Evolutionary conservation across 2,329 filamentous ascomycete genomes (phyloP).

Genomic region (Aspergillus sp.): DNA sequence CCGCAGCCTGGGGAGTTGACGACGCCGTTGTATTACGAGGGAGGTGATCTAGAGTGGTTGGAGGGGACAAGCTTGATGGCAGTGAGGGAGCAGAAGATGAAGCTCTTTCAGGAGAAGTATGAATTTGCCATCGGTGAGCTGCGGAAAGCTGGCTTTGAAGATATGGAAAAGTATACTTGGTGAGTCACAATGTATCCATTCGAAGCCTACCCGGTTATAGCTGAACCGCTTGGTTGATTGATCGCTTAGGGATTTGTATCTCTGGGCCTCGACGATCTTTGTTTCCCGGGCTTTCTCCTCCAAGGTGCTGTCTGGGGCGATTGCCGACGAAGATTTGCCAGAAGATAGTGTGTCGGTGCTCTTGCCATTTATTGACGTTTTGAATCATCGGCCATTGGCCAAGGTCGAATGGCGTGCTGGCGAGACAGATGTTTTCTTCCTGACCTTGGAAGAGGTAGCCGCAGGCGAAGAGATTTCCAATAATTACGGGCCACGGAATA

Average conservation of each 20-base stretch:
- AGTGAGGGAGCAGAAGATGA: constrained; percentile 25
- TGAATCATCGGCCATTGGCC: constrained; percentile 59
- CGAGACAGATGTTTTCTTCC: constrained; percentile 30
- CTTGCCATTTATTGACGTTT: constrained; percentile 62
- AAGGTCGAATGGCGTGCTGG: constrained; percentile 51
- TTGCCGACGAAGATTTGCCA: constrained; percentile 31
- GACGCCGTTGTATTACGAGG: constrained; percentile 57
- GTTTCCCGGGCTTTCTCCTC: constrained; percentile 38
- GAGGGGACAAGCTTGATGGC: constrained; percentile 29
- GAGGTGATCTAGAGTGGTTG: constrained; percentile 49
- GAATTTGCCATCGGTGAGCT: constrained; percentile 24
- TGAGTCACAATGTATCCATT: constrained; percentile 11
- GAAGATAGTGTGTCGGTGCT: constrained; percentile 56
- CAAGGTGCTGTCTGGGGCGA: constrained; percentile 32
- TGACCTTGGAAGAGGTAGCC: constrained; percentile 39
- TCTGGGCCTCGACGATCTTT: constrained; percentile 40
- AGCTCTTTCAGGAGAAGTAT: constrained; percentile 32
- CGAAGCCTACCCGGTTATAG: neutral
- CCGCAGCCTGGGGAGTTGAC: constrained; percentile 55
- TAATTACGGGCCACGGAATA: constrained; percentile 70
- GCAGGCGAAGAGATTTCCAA: constrained; percentile 54
- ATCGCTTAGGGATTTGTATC: constrained; percentile 33
- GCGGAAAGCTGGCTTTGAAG: constrained; percentile 22
- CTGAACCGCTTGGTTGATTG: neutral
- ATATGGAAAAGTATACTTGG: constrained; percentile 32